phyloP scores from a whole-genome alignment of 768 basidiomycete species.

The Crucibulum laeve region DNA sequence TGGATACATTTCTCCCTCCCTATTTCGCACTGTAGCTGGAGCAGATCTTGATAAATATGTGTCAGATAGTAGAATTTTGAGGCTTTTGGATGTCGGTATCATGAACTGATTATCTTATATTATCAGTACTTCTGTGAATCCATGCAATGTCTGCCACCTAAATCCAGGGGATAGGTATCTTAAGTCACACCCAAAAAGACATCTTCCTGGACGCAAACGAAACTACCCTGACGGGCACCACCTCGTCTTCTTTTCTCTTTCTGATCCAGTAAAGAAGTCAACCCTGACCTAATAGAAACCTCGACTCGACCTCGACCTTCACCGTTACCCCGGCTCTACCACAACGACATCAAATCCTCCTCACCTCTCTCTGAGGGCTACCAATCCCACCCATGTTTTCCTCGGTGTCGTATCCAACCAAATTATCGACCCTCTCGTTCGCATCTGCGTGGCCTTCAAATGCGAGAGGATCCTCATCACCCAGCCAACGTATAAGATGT shows the following conservation, averaged over 20 bases:
- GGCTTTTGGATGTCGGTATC: too few species aligned
- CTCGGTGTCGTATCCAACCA: conserved; percentile 97
- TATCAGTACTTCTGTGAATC: too few species aligned
- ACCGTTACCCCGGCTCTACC: conserved; percentile 95
- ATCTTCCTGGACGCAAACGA: conserved; percentile 97
- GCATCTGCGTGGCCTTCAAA: conserved; percentile 76
- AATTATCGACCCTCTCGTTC: conserved; percentile 90
- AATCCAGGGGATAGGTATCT: too few species aligned
- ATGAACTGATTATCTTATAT: too few species aligned
- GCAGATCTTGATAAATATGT: too few species aligned
- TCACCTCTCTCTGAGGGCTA: conserved; percentile 70
- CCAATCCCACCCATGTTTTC: conserved; percentile 66
- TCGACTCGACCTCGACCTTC: conserved; percentile 67
- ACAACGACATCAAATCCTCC: conserved; percentile 70
- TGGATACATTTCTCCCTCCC: too few species aligned
- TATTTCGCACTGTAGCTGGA: too few species aligned
- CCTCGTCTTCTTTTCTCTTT: conserved; percentile 27
- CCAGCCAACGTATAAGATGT: conserved; percentile 99
- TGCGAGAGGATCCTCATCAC: conserved; percentile 83
- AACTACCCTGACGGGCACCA: conserved; percentile 87
- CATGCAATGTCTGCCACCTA: too few species aligned
- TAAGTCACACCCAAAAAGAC: too few species aligned
- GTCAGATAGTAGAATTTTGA: too few species aligned
- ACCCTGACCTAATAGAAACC: conserved; percentile 32
- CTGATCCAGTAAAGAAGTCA: conserved; percentile 15